Conservation (phyloP, 139 green algal species). For the Trebouxia sp. region DNA sequence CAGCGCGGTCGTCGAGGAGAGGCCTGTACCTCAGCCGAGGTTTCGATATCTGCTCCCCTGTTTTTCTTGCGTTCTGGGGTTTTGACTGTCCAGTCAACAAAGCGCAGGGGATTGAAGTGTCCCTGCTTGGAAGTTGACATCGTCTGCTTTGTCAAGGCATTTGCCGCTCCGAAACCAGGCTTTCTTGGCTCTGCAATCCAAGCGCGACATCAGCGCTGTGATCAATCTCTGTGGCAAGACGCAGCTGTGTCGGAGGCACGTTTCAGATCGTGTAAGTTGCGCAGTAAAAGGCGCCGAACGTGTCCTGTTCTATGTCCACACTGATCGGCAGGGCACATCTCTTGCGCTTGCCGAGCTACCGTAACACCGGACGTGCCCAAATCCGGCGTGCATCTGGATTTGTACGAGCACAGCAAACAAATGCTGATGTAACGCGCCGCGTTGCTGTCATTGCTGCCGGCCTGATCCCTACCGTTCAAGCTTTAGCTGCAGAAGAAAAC, state of each 20-base stretch:
- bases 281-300: no score
- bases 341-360: background rate
- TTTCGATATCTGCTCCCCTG: background rate
- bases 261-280: no score
- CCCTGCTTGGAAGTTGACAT: background rate
- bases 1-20: no score
- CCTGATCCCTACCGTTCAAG: background rate
- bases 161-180: constrained; percentile 13
- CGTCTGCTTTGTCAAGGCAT: no score
- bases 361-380: background rate
- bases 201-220: no score
- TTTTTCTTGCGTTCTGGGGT: background rate
- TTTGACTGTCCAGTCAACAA: background rate
- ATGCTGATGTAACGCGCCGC: background rate
- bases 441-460: background rate
- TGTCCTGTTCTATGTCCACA: no score
- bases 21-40: background rate
- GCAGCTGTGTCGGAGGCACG: no score
- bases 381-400: background rate
- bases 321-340: no score
- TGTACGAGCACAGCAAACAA: background rate
- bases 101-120: background rate
- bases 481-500: constrained; percentile 1
- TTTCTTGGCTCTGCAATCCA: no score
- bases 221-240: no score